phyloP scores from a whole-genome alignment of 495 filamentous ascomycete species.

The Chaetomium tenue region DNA sequence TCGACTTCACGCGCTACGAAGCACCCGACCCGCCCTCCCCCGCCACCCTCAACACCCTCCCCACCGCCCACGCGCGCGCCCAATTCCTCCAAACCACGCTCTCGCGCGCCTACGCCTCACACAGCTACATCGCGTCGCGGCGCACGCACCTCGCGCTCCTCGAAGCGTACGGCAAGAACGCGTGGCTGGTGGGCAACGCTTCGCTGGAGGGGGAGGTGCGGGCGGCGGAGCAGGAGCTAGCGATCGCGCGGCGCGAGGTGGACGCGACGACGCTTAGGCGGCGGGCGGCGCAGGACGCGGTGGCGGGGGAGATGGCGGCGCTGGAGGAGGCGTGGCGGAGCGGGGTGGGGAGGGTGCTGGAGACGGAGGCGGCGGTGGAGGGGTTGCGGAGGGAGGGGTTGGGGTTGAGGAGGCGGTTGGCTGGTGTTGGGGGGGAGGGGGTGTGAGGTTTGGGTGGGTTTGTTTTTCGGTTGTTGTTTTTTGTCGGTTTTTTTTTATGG shows the following conservation, averaged over 20 bases:
- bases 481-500: neutral
- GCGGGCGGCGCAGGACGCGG: slow-evolving; percentile 64
- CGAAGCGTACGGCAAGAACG: slow-evolving; percentile 79
- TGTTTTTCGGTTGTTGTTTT: too few species aligned
- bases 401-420: slow-evolving; percentile 33
- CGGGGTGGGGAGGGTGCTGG: slow-evolving; percentile 68
- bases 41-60: slow-evolving; percentile 22
- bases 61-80: neutral
- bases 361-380: slow-evolving; percentile 76
- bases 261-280: slow-evolving; percentile 70
- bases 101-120: slow-evolving; percentile 58
- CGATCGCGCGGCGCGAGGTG: slow-evolving; percentile 58
- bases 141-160: slow-evolving; percentile 70
- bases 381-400: slow-evolving; percentile 51
- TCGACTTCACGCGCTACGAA: slow-evolving; percentile 84
- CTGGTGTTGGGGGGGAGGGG: neutral
- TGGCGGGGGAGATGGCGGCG: slow-evolving; percentile 54
- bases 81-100: slow-evolving; percentile 28
- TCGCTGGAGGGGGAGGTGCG: slow-evolving; percentile 71
- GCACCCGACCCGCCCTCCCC: slow-evolving; percentile 39
- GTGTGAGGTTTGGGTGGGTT: neutral
- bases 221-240: slow-evolving; percentile 74
- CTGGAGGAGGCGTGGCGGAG: slow-evolving; percentile 72
- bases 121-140: slow-evolving; percentile 63
- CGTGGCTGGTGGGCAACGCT: slow-evolving; percentile 83